Base-by-base conservation (phyloP, 495 filamentous ascomycete species). In the Usnea hakonensis region DNA sequence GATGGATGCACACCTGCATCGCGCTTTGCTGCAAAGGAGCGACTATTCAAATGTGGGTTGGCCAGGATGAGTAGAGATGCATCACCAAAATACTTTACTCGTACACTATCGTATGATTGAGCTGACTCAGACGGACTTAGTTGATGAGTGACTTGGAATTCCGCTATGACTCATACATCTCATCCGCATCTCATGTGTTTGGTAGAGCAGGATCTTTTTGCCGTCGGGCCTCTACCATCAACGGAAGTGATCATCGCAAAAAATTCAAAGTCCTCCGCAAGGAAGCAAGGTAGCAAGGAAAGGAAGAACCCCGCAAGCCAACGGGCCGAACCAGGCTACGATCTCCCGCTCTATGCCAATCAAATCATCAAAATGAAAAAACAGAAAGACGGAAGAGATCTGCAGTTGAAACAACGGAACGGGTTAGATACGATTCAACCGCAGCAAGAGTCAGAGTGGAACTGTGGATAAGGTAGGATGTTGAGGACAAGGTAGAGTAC, bases 261-360 rank as follows among this genome's bases (percentile, higher is more conserved):
- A 50, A n/a, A n/a, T n/a, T n/a, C 46, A 28, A 50, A 26, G 26
- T 11, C 23, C 48, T 26, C 48, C 48, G 48, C 48, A 52, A 28
- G 48, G 48, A 32, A 52, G 48, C 21, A 48, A 23, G 43, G 23
- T n/a, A n/a, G n/a, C n/a, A n/a, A n/a, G n/a, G n/a, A n/a, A n/a
- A n/a, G n/a, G n/a, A n/a, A n/a, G n/a, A n/a, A n/a, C n/a, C n/a
- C n/a, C n/a, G n/a, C n/a, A 32, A 19, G 26, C 48, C 48, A 4
- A 16, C 48, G 48, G 48, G 48, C 48, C 48, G 48, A 52, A 52
- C 48, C 48, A n/a, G 26, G 26, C 11, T 52, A 52, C 48, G 48
- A 52, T 52, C 48, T 52, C 48, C 48, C 48, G 48, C 48, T 32
- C 13, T 52, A 9, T 7, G 48, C 48, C 17, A 28, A 14, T 48